Evolutionary conservation across 2,329 filamentous ascomycete species (phyloP), one percentile per base, ranked within the genome.

Genomic region (Gliomastix tumulicola): DNA sequence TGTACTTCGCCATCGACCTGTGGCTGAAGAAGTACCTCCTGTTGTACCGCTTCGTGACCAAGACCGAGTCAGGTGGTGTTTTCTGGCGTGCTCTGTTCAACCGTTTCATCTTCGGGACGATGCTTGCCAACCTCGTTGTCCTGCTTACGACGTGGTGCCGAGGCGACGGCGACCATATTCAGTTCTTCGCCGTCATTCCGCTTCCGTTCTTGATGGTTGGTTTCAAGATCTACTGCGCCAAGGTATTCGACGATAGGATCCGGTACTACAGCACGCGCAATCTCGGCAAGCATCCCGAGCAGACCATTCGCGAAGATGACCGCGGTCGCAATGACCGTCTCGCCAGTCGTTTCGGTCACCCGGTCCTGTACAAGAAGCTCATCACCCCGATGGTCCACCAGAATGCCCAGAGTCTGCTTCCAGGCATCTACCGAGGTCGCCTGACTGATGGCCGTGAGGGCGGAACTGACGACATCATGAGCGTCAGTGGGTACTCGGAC

Each of bases 361-460:
- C 90, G 2, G 88, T 86, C 5, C 71, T 97, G 13, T 95, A 92
- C 66, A 85, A 84, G 58, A 83, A 85, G 4, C 71, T 97, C 16
- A 89, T 90, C 49, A 94, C 88, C 0, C 90, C 90, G 4, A 96
- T 97, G 89, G 90, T 97, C 4, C 84, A 94, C 50, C 84, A 87
- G 37, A 94, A 85, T 60, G 87, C 88, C 3, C 86, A 92, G 50
- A 88, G 92, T 41, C 73, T 92, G 28, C 72, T 98, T 9, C 82
- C 83, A n/a, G 78, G 84, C 30, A 73, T 98, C 34, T 96, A 96
- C 56, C 80, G 80, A 18, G 90, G 89, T 10, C 82, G 90, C 5
- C 63, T 94, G 18, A 74, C 71, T 3, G 82, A 88, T 39, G 75
- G 78, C 2, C 72, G 79, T 20, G 74, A 77, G 19, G 70, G 69